Conservation (phyloP, 257 asterid genomes). For the Paraleonurus japonicus region DNA sequence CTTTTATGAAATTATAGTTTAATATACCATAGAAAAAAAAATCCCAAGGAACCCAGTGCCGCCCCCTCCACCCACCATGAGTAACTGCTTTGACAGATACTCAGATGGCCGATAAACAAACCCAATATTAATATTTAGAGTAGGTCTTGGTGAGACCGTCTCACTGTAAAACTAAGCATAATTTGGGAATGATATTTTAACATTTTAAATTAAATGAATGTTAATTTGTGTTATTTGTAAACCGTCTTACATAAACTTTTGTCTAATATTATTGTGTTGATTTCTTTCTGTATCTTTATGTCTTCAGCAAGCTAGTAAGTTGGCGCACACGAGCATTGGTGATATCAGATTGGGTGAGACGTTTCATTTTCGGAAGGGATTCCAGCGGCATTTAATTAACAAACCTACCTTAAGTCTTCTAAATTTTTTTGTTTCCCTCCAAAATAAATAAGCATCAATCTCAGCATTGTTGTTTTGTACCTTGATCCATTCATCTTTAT, state of each 20-base stretch:
- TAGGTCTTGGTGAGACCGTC: too few species aligned
- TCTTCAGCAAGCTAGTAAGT: slow-evolving; percentile 86
- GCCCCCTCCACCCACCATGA: too few species aligned
- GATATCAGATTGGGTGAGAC: slow-evolving; percentile 83
- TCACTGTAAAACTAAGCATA: too few species aligned
- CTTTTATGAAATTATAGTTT: too few species aligned
- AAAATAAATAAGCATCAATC: not conserved
- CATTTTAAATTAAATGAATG: too few species aligned
- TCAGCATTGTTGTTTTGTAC: not conserved
- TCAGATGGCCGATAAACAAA: not conserved
- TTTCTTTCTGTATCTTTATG: not conserved
- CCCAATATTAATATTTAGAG: not conserved
- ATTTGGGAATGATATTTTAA: too few species aligned
- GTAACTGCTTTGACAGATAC: too few species aligned
- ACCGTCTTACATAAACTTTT: too few species aligned
- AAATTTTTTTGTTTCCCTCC: not conserved
- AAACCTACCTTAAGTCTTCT: not conserved
- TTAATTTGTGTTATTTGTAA: too few species aligned
- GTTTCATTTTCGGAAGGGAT: slow-evolving; percentile 94
- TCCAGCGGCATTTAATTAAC: slow-evolving; percentile 70
- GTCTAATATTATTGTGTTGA: too few species aligned
- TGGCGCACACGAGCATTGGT: slow-evolving; percentile 98
- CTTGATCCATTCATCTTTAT: not conserved
- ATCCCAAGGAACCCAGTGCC: too few species aligned
- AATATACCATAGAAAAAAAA: too few species aligned